These are phyloP conservation scores for Backusella sp. DNA, from an alignment of 192 early-diverging fungal species.

Conservation along the genomic window DNA sequence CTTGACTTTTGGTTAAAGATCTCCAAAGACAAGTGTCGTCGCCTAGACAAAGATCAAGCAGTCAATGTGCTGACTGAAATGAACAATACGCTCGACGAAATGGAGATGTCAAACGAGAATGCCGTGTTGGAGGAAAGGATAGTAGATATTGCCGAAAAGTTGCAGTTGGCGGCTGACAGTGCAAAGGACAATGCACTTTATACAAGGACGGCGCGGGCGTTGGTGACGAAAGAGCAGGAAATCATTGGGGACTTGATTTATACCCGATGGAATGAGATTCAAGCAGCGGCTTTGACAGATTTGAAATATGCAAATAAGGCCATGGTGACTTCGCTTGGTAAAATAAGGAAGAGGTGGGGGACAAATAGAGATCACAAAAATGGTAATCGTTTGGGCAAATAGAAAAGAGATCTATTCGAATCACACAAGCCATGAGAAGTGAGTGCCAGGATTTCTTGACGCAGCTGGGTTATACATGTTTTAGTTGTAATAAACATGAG, in stretches of 20 bases:
- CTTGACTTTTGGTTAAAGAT: conserved; percentile 17
- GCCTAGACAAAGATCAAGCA: conserved; percentile 2
- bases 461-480: conserved; percentile 50
- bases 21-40: neutral
- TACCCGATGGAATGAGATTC: neutral
- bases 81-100: conserved; percentile 21
- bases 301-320: conserved; percentile 18
- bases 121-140: neutral
- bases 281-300: neutral
- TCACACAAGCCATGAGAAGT: conserved; percentile 45
- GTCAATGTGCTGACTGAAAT: neutral
- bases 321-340: conserved; percentile 16
- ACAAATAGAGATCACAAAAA: neutral
- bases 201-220: conserved; percentile 22
- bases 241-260: conserved; percentile 18
- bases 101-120: conserved; percentile 10
- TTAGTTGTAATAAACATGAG: conserved; percentile 48
- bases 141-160: neutral
- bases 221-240: conserved; percentile 21
- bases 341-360: neutral
- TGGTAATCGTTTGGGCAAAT: conserved; percentile 10
- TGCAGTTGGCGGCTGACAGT: neutral
- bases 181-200: conserved; percentile 29
- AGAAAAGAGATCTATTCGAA: conserved; percentile 46
- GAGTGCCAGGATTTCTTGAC: conserved; percentile 49